Base-by-base conservation (phyloP, 108 stramenopile genomes). In the Fistulifera solaris region DNA sequence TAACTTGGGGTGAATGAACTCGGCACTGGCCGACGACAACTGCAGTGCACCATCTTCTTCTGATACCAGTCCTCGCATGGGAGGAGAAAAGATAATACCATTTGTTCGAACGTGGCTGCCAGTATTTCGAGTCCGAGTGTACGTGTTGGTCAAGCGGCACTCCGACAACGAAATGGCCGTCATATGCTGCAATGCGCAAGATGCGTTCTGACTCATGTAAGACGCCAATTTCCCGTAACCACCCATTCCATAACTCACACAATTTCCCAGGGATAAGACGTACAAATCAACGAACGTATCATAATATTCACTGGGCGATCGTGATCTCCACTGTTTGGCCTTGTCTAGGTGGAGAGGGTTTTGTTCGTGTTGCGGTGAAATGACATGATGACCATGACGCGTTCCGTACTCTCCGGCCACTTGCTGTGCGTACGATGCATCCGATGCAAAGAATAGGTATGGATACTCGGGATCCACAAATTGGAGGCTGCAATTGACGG, bases 261-360 rank as follows among this genome's bases (percentile, higher is more conserved):
- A 78, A 14, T 55, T 35, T 6, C 62, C 61, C 53, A 68, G 39
- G 0, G 58, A 53, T 48, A 78, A 54, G 0, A 78, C 15, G 27
- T 72, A 72, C 2, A 78, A 44, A 57, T 78, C 77, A 1, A 78
- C 65, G 56, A 78, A 78, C 2, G 63, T 57, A 48, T 61, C 56
- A 48, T 69, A 72, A 55, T 41, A 72, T 7, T 72, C 71, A 4
- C 66, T 64, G 12, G 61, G 40, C 16, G 56, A 12, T n/a, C 62
- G 61, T 59, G 41, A 23, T 56, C 28, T 7, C 10, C 61, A 35
- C 13, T 28, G 49, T 10, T 46, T 43, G 7, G 19, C 31, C 12
- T 24, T 35, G 12, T 72, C 77, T 22, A 78, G 52, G 66, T 78
- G 77, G 7, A 72, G 48, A 15, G 77, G 75, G 21, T 51, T 5